Conservation (phyloP, 2,329 filamentous ascomycete genomes). For the Curvularia eragrostidis region DNA sequence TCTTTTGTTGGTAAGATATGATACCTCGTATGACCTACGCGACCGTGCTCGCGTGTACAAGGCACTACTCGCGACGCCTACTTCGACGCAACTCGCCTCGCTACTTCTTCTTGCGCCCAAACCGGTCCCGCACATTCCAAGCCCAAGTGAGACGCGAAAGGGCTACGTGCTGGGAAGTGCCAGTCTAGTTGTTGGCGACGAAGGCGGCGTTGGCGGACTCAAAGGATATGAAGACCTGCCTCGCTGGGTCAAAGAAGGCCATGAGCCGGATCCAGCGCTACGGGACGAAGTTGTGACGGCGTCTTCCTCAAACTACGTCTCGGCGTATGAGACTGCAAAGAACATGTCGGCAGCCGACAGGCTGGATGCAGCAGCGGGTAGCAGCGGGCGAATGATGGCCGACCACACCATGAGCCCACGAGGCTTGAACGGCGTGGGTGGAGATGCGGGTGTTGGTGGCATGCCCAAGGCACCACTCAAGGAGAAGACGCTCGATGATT, state of each 20-base stretch:
- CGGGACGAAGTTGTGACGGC: constrained; percentile 61
- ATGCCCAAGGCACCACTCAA: constrained; percentile 48
- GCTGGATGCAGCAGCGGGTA: constrained; percentile 64
- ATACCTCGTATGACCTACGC: constrained; percentile 92
- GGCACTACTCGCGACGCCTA: constrained; percentile 77
- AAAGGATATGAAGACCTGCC: constrained; percentile 83
- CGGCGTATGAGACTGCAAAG: constrained; percentile 43
- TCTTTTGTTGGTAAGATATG: constrained; percentile 85
- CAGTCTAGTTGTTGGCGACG: constrained; percentile 81
- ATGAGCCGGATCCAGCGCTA: constrained; percentile 78
- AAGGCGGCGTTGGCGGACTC: constrained; percentile 71
- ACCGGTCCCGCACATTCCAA: constrained; percentile 87
- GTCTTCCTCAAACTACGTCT: constrained; percentile 40
- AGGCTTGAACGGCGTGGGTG: constrained; percentile 59
- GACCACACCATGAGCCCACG: constrained; percentile 47
- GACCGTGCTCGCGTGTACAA: constrained; percentile 90
- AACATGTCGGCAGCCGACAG: constrained; percentile 66
- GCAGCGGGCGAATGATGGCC: constrained; percentile 43
- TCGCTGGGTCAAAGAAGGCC: constrained; percentile 80
- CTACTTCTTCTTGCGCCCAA: constrained; percentile 93
- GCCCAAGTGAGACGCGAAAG: constrained; percentile 82
- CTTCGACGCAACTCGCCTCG: constrained; percentile 80
- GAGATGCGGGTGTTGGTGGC: constrained; percentile 16
- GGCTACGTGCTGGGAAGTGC: constrained; percentile 82
- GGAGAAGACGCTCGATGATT: constrained; percentile 88